Evolutionary conservation across 1,284 basidiomycete species (phyloP), one percentile per base, ranked within the genome.

Genomic region (Leccinum subfulvum): DNA sequence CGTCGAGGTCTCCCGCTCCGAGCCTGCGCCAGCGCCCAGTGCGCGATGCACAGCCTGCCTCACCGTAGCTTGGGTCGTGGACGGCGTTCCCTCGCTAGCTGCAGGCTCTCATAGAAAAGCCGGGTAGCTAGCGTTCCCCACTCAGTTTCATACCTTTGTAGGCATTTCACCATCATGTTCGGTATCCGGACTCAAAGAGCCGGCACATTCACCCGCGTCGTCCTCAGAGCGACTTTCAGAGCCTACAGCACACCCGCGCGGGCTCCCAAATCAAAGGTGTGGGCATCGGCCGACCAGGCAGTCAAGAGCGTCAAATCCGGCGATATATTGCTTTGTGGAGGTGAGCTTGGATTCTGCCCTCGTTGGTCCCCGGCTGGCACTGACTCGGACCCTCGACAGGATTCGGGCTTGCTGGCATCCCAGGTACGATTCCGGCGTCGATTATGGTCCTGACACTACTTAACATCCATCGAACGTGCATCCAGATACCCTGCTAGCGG

Each of bases 251-350:
- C 65, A 3, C 63, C 66, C 1, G 62, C 69, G 13, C 65, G 64
- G 2, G 14, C 62, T 21, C 69, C 78, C 13, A 85, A 82, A 67
- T 81, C 84, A n/a, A 97, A 97, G 76, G 81, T 96, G 26, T 96
- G 89, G 88, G 75, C 80, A 9, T 89, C 86, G 16, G 89, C 84
- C 0, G 91, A 95, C 58, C 90, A 93, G 66, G 94, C 94, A 1
- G 83, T 96, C 64, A 84, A 85, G 75, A 92, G 91, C 71, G 81
- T 96, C 73, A 89, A 91, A 80, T 87, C 88, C 5, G 93, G 93
- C 16, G 87, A 89, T 65, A 80, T 86, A 33, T 73, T 97, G 51
- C 81, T 97, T 30, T 91, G 90, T 65, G 94, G 90, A 79, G 94
- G 94, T 92, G 65, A 62, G 84, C 75, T 10, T 33, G 5, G 14